phyloP scores from a whole-genome alignment of 2,329 filamentous ascomycete genomes.

The Zarea fungicola region DNA sequence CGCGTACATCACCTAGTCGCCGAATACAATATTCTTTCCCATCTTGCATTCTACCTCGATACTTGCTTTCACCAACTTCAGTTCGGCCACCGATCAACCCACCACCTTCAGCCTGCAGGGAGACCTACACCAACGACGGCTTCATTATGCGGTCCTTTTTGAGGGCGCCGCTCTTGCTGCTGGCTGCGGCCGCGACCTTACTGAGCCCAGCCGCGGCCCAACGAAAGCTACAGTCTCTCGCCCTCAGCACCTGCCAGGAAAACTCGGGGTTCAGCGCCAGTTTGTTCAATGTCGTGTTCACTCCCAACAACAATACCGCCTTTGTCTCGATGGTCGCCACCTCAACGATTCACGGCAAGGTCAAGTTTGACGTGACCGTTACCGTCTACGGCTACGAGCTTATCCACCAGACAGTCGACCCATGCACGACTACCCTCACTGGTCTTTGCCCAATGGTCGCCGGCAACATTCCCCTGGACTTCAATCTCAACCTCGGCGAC shows the following conservation, averaged over 20 bases:
- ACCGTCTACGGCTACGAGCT: conserved; percentile 78
- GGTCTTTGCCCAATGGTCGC: conserved; percentile 90
- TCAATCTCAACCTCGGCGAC: conserved; percentile 57
- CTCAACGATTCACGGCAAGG: conserved; percentile 75
- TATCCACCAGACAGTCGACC: conserved; percentile 63
- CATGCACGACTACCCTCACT: conserved; percentile 63
- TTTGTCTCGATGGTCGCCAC: conserved; percentile 72
- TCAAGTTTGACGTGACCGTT: conserved; percentile 70
- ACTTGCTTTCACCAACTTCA: too few species aligned
- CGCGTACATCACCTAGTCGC: neutral
- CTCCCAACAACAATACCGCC: conserved; percentile 67
- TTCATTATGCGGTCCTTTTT: conserved; percentile 43
- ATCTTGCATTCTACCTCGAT: neutral
- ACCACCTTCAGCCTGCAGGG: too few species aligned
- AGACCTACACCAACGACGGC: neutral
- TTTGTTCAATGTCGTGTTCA: conserved; percentile 80
- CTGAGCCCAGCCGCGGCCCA: conserved; percentile 50
- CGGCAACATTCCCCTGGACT: conserved; percentile 71
- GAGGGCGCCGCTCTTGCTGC: conserved; percentile 39
- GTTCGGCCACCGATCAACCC: too few species aligned
- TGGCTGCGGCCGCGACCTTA: conserved; percentile 40
- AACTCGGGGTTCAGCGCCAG: conserved; percentile 83
- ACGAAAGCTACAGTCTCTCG: conserved; percentile 71
- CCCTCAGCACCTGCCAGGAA: conserved; percentile 77
- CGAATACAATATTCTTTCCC: too few species aligned